These are phyloP conservation scores for Tremellales sp. DNA, from an alignment of 1,284 basidiomycete genomes.

Conservation along the genomic window DNA sequence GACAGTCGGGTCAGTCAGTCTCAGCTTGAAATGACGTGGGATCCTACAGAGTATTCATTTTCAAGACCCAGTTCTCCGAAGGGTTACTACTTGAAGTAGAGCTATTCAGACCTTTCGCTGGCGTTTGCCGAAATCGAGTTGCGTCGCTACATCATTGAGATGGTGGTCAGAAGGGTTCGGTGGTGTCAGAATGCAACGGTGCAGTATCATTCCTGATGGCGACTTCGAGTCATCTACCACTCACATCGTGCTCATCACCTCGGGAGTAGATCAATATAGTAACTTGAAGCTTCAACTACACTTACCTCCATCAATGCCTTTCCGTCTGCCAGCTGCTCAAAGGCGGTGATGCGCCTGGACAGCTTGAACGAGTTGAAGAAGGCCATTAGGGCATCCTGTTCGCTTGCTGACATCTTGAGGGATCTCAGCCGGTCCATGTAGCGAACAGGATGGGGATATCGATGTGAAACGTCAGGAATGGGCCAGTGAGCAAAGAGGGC, in stretches of 20 bases:
- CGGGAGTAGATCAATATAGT: not conserved
- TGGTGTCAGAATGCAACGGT: too few relatives aligned
- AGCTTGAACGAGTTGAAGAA: conserved; percentile 43
- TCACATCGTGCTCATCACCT: conserved; percentile 30
- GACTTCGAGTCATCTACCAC: conserved; percentile 1
- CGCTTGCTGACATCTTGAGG: conserved; percentile 31
- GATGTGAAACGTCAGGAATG: too few relatives aligned
- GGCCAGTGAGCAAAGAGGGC: too few relatives aligned
- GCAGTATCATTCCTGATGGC: not conserved
- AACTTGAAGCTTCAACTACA: conserved; percentile 1
- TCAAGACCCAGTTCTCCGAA: conserved; percentile 43
- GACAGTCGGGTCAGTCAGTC: not conserved
- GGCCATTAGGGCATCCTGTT: conserved; percentile 43
- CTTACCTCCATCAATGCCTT: conserved; percentile 41
- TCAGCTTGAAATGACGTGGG: not conserved
- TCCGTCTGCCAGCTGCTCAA: conserved; percentile 42
- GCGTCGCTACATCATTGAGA: conserved; percentile 24
- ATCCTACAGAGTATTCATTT: conserved; percentile 41
- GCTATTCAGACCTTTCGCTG: conserved; percentile 11
- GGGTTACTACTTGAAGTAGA: conserved; percentile 14
- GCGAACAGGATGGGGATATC: too few relatives aligned
- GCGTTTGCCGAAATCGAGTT: conserved; percentile 37
- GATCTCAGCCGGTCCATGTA: too few relatives aligned
- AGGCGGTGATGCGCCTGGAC: conserved; percentile 28
- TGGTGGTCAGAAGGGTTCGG: too few relatives aligned